Evolutionary conservation across 495 filamentous ascomycete genomes (phyloP).

Genomic region (Penicillium ucsense): DNA sequence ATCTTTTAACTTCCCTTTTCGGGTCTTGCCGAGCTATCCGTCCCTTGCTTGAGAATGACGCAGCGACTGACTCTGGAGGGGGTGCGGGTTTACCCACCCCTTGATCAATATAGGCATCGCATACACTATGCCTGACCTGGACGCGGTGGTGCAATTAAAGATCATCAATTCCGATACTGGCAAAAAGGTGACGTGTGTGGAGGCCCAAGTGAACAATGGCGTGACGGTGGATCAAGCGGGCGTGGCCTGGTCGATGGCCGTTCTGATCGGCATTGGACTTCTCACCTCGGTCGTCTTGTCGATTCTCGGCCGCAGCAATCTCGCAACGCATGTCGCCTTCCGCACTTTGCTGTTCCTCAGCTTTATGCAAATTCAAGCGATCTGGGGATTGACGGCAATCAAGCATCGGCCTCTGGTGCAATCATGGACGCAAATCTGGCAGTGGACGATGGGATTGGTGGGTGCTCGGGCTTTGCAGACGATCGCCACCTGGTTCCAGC

Average conservation of each 20-base stretch:
- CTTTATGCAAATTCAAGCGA: conserved; percentile 92
- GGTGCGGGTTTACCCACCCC: too few relatives aligned
- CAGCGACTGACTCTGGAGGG: too few relatives aligned
- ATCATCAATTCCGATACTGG: conserved; percentile 55
- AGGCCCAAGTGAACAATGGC: conserved; percentile 80
- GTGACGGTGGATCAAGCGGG: conserved; percentile 83
- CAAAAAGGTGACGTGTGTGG: conserved; percentile 67
- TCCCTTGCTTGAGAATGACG: too few relatives aligned
- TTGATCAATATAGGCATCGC: conserved; percentile 46
- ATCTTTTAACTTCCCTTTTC: too few relatives aligned
- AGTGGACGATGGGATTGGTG: conserved; percentile 97
- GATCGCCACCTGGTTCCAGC: conserved; percentile 93
- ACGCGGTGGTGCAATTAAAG: conserved; percentile 68
- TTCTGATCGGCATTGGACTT: conserved; percentile 74
- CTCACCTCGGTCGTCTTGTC: conserved; percentile 69
- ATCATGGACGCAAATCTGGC: conserved; percentile 94
- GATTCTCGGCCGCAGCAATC: conserved; percentile 80
- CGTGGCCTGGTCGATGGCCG: conserved; percentile 78
- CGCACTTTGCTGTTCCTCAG: conserved; percentile 88
- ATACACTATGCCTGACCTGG: conserved; percentile 84
- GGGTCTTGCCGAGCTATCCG: too few relatives aligned
- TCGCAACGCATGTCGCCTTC: conserved; percentile 86
- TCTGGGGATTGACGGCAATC: conserved; percentile 75
- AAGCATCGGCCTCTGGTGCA: conserved; percentile 77
- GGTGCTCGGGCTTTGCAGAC: conserved; percentile 70